phyloP scores from a whole-genome alignment of 192 early-diverging fungal species.

The Entomortierella beljakovae region DNA sequence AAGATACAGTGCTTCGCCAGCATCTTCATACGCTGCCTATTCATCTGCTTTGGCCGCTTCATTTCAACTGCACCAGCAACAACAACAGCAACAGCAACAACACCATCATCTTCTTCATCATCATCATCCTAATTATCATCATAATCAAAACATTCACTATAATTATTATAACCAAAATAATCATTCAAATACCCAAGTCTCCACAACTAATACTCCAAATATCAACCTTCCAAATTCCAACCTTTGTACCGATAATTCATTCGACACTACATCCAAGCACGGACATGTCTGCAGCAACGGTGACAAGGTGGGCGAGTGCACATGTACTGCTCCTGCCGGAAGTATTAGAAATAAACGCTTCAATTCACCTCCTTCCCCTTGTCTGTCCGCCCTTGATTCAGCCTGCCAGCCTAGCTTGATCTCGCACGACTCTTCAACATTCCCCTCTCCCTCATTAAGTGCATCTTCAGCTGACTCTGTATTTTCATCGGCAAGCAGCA shows the following conservation, averaged over 20 bases:
- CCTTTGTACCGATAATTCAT: neutral
- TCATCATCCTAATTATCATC: neutral
- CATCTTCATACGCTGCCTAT: conserved; percentile 42
- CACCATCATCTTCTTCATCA: conserved; percentile 6
- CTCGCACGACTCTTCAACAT: conserved; percentile 31
- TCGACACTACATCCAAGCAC: neutral
- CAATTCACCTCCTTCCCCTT: conserved; percentile 46
- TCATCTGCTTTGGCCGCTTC: conserved; percentile 44
- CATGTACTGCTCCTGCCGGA: neutral
- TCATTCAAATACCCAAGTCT: neutral
- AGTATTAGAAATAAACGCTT: conserved; percentile 11
- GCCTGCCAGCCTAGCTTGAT: conserved; percentile 19
- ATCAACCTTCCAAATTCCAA: neutral
- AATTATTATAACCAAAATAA: conserved; percentile 3
- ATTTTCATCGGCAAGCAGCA: conserved; percentile 36
- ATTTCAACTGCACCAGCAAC: conserved; percentile 30
- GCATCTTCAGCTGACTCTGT: conserved; percentile 41
- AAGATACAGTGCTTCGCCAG: conserved; percentile 20
- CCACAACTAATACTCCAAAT: neutral
- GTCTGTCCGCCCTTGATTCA: conserved; percentile 36
- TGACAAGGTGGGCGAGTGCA: conserved; percentile 1
- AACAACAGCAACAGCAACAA: conserved; percentile 13
- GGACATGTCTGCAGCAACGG: neutral
- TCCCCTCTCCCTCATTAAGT: conserved; percentile 51
- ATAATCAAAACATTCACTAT: conserved; percentile 6